Conservation (phyloP, 225 moss, liverwort and hornwort species). For the Antitrichia curtipendula region DNA sequence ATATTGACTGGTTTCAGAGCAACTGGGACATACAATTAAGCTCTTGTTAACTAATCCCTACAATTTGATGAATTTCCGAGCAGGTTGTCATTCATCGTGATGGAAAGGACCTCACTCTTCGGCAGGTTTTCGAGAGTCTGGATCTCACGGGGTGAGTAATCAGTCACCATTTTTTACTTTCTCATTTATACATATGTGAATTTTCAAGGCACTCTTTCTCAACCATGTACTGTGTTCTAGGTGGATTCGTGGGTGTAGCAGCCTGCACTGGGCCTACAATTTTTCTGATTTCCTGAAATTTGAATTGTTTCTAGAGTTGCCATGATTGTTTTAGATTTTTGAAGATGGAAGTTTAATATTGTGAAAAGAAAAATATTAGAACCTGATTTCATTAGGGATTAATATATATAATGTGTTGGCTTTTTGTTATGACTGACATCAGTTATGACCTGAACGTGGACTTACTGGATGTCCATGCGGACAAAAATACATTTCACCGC, state of each 20-base stretch:
- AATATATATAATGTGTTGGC: neutral
- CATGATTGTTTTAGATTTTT: neutral
- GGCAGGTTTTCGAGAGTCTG: constrained; percentile 87
- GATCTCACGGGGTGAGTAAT: constrained; percentile 75
- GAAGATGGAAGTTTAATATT: neutral
- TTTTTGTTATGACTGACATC: neutral
- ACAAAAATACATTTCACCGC: constrained; percentile 96
- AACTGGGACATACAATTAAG: neutral
- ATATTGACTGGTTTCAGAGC: neutral
- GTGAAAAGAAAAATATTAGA: neutral
- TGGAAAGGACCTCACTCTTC: constrained; percentile 75
- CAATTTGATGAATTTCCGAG: neutral
- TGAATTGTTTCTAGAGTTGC: neutral
- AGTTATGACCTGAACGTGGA: constrained; percentile 95
- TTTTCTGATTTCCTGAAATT: neutral
- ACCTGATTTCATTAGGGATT: neutral
- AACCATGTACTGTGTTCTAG: neutral
- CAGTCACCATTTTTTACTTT: neutral
- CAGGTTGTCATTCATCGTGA: constrained; percentile 91
- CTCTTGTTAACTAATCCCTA: neutral
- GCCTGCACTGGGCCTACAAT: neutral
- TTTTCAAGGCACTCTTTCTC: neutral
- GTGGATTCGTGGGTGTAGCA: neutral
- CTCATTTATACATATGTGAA: neutral
- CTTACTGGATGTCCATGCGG: constrained; percentile 93